These are phyloP conservation scores for Penstemon newberryi DNA, from an alignment of 257 asterid genomes.

Conservation along the genomic window DNA sequence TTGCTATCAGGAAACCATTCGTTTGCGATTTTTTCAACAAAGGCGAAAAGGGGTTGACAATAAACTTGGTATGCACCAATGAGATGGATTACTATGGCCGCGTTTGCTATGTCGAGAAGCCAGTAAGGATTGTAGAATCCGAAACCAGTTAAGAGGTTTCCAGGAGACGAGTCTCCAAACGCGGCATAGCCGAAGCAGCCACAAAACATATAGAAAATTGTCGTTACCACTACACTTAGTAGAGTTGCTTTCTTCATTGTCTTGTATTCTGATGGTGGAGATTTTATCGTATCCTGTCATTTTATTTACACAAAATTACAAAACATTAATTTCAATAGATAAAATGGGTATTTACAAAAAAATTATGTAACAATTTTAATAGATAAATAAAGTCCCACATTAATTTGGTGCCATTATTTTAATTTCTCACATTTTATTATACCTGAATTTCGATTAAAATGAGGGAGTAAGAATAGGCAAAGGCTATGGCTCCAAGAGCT, in stretches of 20 bases:
- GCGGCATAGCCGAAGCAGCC: slow-evolving; percentile 46
- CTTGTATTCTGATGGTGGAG: slow-evolving; percentile 33
- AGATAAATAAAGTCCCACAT: no score
- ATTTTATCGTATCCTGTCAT: slow-evolving; percentile 27
- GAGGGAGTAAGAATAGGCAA: slow-evolving; percentile 65
- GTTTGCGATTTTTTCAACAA: slow-evolving; percentile 29
- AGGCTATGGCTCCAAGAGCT: slow-evolving; percentile 57
- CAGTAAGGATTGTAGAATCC: slow-evolving; percentile 47
- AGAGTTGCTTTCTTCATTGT: slow-evolving; percentile 34
- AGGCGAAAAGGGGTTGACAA: slow-evolving; percentile 37
- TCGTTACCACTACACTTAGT: slow-evolving; percentile 31
- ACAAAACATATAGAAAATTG: slow-evolving; percentile 36
- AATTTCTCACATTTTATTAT: neutral
- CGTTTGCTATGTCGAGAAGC: slow-evolving; percentile 41
- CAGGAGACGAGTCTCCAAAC: slow-evolving; percentile 39
- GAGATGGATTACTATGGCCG: slow-evolving; percentile 38
- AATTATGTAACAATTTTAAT: no score
- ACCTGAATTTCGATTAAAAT: slow-evolving; percentile 48
- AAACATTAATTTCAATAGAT: neutral
- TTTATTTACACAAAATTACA: neutral
- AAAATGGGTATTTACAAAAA: no score
- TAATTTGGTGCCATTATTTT: no score
- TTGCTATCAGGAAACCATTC: slow-evolving; percentile 23
- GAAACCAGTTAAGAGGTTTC: slow-evolving; percentile 45
- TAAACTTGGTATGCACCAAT: slow-evolving; percentile 41